Evolutionary conservation across 208 protist genomes (phyloP).

Genomic region (Naegleria gruberi): DNA sequence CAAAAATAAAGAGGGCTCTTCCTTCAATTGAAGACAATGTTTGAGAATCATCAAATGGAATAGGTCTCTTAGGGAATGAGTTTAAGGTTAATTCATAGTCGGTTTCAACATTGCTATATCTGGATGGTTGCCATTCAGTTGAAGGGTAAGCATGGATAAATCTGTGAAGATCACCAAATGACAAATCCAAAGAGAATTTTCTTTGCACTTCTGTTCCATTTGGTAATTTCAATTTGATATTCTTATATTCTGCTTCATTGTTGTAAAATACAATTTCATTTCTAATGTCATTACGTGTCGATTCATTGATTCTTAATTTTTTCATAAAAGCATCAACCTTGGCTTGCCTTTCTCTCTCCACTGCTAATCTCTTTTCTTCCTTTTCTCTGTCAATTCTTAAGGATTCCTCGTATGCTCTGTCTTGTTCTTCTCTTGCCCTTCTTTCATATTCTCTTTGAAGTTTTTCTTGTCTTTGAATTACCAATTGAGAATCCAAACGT

Average conservation of each 20-base stretch:
- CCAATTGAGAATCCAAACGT: not conserved
- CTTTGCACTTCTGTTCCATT: not conserved
- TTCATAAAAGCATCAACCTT: not conserved
- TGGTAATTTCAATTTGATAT: not conserved
- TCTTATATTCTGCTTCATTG: not conserved
- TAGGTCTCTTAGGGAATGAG: not conserved
- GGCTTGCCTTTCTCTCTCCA: not conserved
- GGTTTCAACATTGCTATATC: not conserved
- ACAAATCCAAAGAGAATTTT: not conserved
- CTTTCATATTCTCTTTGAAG: not conserved
- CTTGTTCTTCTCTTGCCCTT: not conserved
- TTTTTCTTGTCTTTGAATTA: slow-evolving; percentile 1
- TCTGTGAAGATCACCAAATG: not conserved
- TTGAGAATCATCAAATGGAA: not conserved
- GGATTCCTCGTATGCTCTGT: not conserved
- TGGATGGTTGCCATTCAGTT: not conserved
- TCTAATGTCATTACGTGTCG: not conserved
- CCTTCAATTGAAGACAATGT: not conserved
- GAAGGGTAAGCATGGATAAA: not conserved
- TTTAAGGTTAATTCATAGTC: not conserved
- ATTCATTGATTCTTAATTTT: not conserved
- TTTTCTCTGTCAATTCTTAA: not conserved
- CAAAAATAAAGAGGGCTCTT: not conserved
- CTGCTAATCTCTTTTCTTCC: not conserved
- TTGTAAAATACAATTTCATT: not conserved